Evolutionary conservation across 768 basidiomycete genomes (phyloP).

Genomic region (Tylopilus subfusipes): DNA sequence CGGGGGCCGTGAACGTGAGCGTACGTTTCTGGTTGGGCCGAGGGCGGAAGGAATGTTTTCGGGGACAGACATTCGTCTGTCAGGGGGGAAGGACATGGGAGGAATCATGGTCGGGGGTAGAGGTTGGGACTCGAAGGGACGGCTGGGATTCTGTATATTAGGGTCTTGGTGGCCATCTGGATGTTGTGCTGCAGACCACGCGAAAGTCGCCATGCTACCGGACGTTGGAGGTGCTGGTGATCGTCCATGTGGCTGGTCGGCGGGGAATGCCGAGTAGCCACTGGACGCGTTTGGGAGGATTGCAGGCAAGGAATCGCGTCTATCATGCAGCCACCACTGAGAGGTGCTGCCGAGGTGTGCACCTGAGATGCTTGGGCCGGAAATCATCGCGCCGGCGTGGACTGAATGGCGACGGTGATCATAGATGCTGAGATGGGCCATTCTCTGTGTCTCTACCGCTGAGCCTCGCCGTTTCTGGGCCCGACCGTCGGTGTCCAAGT

Average conservation of each 20-base stretch:
- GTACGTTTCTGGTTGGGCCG: slow-evolving; percentile 50
- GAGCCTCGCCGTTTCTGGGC: slow-evolving; percentile 83
- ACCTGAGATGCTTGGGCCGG: slow-evolving; percentile 26
- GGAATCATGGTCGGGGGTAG: slow-evolving; percentile 50
- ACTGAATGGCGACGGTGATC: slow-evolving; percentile 77
- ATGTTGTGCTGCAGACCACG: slow-evolving; percentile 59
- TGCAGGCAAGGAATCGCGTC: slow-evolving; percentile 72
- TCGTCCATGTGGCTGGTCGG: slow-evolving; percentile 63
- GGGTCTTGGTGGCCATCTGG: slow-evolving; percentile 45
- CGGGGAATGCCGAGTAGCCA: slow-evolving; percentile 54
- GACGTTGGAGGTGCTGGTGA: slow-evolving; percentile 55
- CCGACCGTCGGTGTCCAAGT: slow-evolving; percentile 58
- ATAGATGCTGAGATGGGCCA: slow-evolving; percentile 66
- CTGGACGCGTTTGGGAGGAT: slow-evolving; percentile 62
- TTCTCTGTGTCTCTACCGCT: slow-evolving; percentile 70
- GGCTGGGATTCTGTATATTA: slow-evolving; percentile 38
- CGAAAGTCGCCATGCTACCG: slow-evolving; percentile 63
- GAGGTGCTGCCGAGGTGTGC: slow-evolving; percentile 19
- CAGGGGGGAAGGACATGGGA: slow-evolving; percentile 53
- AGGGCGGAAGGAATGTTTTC: slow-evolving; percentile 47
- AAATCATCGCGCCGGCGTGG: slow-evolving; percentile 51
- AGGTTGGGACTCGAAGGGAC: slow-evolving; percentile 49
- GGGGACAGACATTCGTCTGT: slow-evolving; percentile 77
- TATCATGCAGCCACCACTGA: slow-evolving; percentile 62
- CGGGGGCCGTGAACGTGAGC: slow-evolving; percentile 68